phyloP scores from a whole-genome alignment of 2,329 filamentous ascomycete species.

The Sporothrix curviconia region DNA sequence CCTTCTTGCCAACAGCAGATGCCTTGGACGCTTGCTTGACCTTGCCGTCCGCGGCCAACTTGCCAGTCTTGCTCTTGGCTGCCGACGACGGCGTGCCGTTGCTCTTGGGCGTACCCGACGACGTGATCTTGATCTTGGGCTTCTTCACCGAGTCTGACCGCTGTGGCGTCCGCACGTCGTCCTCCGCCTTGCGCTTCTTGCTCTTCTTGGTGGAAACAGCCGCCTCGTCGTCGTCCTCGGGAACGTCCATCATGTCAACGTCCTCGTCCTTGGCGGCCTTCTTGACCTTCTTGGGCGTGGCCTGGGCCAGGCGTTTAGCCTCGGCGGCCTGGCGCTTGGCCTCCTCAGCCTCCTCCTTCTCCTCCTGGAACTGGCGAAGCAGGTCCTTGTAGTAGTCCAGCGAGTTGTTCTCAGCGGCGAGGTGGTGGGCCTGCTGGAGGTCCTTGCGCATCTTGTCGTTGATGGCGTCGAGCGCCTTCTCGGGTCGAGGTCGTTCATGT shows the following conservation, averaged over 20 bases:
- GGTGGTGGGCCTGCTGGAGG: constrained; percentile 68
- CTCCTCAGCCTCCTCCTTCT: constrained; percentile 51
- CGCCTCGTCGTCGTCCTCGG: constrained; percentile 45
- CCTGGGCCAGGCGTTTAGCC: constrained; percentile 34
- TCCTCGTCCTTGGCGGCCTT: constrained; percentile 51
- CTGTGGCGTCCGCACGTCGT: constrained; percentile 39
- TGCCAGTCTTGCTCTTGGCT: constrained; percentile 14
- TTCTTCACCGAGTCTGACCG: constrained; percentile 59
- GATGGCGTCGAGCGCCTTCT: constrained; percentile 60
- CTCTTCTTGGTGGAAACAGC: constrained; percentile 43
- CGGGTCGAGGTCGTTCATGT: constrained; percentile 68
- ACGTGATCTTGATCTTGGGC: constrained; percentile 59
- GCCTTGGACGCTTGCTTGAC: constrained; percentile 11
- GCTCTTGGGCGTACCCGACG: constrained; percentile 43
- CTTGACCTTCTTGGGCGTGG: constrained; percentile 40
- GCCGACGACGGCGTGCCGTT: constrained; percentile 46
- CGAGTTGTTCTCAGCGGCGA: constrained; percentile 72
- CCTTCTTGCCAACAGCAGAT: constrained; percentile 25
- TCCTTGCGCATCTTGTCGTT: constrained; percentile 76
- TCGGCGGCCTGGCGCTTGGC: constrained; percentile 35
- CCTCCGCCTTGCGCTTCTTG: constrained; percentile 84
- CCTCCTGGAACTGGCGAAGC: constrained; percentile 62
- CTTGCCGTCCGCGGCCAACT: constrained; percentile 36
- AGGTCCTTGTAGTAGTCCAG: constrained; percentile 79
- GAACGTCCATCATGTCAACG: constrained; percentile 51